Percentiles rank a stretch among this genome's conserved stretches.
Conservation (phyloP, 176 grass and related monocot species). For the Coix lacrymajobi region DNA sequence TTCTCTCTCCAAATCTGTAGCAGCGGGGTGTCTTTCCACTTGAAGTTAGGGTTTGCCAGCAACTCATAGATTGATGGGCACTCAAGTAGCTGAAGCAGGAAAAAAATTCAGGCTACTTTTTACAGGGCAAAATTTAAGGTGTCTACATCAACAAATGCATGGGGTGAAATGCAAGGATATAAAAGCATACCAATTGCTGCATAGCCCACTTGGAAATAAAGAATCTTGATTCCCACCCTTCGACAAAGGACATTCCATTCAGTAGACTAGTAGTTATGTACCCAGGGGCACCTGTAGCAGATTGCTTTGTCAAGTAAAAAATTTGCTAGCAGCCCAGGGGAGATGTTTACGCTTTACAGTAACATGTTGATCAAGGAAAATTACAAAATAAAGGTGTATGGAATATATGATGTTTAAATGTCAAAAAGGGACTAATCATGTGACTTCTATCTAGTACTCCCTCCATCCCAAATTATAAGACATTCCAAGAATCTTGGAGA, state of each 20-base stretch:
- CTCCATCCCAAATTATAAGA: too few species aligned
- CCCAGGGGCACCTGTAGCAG: slow-evolving; percentile 84
- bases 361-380: not conserved
- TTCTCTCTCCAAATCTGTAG: slow-evolving; percentile 89
- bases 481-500: too few species aligned
- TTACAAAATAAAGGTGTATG: not conserved
- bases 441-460: too few species aligned
- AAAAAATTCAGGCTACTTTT: slow-evolving; percentile 30
- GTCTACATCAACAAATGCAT: not conserved
- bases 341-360: not conserved
- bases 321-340: not conserved
- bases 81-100: slow-evolving; percentile 77
- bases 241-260: slow-evolving; percentile 94
- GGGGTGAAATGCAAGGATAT: not conserved
- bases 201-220: slow-evolving; percentile 97
- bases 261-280: slow-evolving; percentile 87
- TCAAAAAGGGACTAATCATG: not conserved
- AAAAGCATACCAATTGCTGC: slow-evolving; percentile 88
- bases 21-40: slow-evolving; percentile 71
- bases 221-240: slow-evolving; percentile 93
- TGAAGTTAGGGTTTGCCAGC: slow-evolving; percentile 57
- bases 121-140: not conserved
- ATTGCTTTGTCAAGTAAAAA: slow-evolving; percentile 25
- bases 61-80: slow-evolving; percentile 98
- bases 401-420: not conserved